phyloP scores from a whole-genome alignment of 2,329 filamentous ascomycete species.

The Diaporthe amygdali region DNA sequence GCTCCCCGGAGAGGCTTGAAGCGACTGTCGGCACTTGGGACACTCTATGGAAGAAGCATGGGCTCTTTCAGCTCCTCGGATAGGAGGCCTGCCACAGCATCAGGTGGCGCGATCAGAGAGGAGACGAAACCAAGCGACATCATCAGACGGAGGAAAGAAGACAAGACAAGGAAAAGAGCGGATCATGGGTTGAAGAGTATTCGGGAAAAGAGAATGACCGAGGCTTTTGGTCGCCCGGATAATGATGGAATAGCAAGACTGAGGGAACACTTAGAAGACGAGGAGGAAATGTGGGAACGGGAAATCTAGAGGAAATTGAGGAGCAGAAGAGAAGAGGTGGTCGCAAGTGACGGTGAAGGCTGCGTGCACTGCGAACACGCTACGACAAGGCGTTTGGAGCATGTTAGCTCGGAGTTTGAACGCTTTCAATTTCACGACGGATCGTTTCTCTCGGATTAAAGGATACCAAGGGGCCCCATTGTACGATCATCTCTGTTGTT shows the following conservation, averaged over 20 bases:
- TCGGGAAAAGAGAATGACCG: slow-evolving; percentile 17
- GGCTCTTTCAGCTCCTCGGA: slow-evolving; percentile 24
- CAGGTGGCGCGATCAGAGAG: slow-evolving; percentile 16
- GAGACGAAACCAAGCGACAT: slow-evolving; percentile 32
- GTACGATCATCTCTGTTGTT: not conserved
- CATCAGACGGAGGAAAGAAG: slow-evolving; percentile 37
- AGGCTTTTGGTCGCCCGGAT: not conserved
- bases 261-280: not conserved
- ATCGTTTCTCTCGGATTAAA: not conserved
- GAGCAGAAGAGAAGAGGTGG: too few relatives aligned
- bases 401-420: not conserved
- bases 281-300: not conserved
- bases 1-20: slow-evolving; percentile 5
- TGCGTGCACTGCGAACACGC: too few relatives aligned
- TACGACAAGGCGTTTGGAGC: too few relatives aligned
- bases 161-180: slow-evolving; percentile 34
- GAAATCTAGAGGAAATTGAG: not conserved
- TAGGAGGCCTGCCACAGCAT: not conserved
- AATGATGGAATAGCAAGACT: not conserved
- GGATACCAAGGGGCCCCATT: not conserved
- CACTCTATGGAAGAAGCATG: not conserved
- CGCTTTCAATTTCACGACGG: not conserved
- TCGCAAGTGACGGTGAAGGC: too few relatives aligned
- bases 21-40: slow-evolving; percentile 25
- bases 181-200: not conserved